Conservation (phyloP, 2,329 filamentous ascomycete genomes). For the Alternaria sp. region DNA sequence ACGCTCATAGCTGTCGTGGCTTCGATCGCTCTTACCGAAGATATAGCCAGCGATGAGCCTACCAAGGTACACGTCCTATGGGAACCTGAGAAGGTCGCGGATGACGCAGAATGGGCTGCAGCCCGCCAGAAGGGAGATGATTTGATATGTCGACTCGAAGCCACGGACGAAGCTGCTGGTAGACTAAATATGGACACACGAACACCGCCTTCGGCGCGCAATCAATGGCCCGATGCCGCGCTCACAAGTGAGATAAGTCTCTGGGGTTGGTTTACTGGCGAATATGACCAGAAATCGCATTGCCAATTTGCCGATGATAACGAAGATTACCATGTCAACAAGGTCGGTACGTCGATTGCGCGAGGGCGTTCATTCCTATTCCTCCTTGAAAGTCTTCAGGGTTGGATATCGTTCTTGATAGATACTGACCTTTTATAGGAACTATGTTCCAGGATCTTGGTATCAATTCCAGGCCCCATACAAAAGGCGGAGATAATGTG, state of each 20-base stretch:
- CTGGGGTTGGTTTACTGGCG: not conserved
- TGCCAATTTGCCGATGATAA: conserved; percentile 3
- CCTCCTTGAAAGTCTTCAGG: too few relatives aligned
- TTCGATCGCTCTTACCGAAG: not conserved
- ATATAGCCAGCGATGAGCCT: not conserved
- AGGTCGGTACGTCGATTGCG: too few relatives aligned
- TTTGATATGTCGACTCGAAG: not conserved
- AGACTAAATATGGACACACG: not conserved
- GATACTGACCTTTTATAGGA: not conserved
- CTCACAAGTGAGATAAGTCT: not conserved
- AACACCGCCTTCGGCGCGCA: not conserved
- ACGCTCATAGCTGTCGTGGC: not conserved
- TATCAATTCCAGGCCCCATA: too few relatives aligned
- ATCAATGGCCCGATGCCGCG: not conserved
- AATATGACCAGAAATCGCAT: not conserved
- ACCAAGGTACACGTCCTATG: too few relatives aligned
- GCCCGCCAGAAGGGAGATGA: not conserved
- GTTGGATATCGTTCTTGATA: too few relatives aligned
- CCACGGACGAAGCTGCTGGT: not conserved
- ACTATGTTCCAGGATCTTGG: not conserved
- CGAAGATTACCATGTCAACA: too few relatives aligned
- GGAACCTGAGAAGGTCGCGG: not conserved
- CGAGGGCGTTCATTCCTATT: too few relatives aligned
- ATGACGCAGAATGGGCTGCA: not conserved
- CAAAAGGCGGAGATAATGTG: conserved; percentile 8